These are phyloP conservation scores for Rhizopus arrhizus DNA, from an alignment of 371 early-diverging fungal genomes.

Conservation along the genomic window DNA sequence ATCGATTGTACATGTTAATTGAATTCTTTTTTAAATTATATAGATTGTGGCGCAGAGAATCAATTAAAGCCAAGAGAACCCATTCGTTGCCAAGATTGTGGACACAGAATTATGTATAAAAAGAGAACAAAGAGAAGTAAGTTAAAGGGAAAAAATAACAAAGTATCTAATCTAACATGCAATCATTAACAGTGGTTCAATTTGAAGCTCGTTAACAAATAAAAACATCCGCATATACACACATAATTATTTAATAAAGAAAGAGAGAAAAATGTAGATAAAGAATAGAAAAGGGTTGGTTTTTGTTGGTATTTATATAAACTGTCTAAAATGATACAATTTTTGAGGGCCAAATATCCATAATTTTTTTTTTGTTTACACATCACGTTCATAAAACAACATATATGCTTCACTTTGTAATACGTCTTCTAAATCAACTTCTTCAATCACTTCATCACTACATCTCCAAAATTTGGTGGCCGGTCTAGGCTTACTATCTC, in stretches of 20 bases:
- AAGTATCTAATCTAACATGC: not conserved
- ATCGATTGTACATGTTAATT: constrained; percentile 1
- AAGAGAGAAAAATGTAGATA: not conserved
- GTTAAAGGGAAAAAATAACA: constrained; percentile 23
- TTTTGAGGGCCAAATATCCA: not conserved
- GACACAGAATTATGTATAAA: constrained; percentile 96
- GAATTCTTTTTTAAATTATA: not conserved
- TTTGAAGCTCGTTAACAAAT: constrained; percentile 79
- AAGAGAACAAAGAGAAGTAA: constrained; percentile 93
- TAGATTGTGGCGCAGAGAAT: constrained; percentile 89
- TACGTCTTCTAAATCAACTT: constrained; percentile 71
- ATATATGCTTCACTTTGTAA: constrained; percentile 80
- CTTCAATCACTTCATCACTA: constrained; percentile 88
- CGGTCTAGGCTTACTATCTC: constrained; percentile 41
- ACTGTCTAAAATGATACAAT: not conserved
- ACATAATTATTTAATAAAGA: not conserved
- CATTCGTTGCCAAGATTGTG: constrained; percentile 95
- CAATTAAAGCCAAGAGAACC: constrained; percentile 92
- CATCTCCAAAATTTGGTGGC: constrained; percentile 71
- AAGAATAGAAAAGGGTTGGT: too few relatives aligned
- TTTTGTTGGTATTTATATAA: too few relatives aligned
- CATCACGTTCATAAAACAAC: constrained; percentile 81
- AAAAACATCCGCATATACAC: not conserved
- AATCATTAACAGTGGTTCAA: constrained; percentile 69
- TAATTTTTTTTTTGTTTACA: constrained; percentile 11